Conservation (phyloP, 495 filamentous ascomycete species). For the Rostrohypoxylon terebratum region DNA sequence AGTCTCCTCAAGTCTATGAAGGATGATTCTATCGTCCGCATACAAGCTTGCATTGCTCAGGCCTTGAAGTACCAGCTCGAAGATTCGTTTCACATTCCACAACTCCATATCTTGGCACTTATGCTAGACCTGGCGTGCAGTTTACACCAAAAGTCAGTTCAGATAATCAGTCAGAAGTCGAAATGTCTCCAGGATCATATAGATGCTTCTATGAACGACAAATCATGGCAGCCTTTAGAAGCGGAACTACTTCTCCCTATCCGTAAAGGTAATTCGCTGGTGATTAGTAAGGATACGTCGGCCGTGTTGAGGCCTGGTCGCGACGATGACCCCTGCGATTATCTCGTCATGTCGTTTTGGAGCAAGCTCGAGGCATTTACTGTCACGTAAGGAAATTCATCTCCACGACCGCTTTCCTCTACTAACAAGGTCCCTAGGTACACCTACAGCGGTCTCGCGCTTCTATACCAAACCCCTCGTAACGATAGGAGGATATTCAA, state of each 20-base stretch:
- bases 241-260: slow-evolving; percentile 83
- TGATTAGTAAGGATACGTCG: slow-evolving; percentile 71
- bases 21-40: slow-evolving; percentile 80
- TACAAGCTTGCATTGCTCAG: slow-evolving; percentile 84
- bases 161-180: slow-evolving; percentile 75
- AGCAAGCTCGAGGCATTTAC: slow-evolving; percentile 62
- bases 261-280: slow-evolving; percentile 74
- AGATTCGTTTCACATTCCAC: slow-evolving; percentile 73
- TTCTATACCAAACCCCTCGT: slow-evolving; percentile 70
- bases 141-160: slow-evolving; percentile 68
- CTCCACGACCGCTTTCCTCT: background rate
- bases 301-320: slow-evolving; percentile 63
- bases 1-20: slow-evolving; percentile 76
- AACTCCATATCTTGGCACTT: slow-evolving; percentile 76
- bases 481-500: slow-evolving; percentile 68
- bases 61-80: slow-evolving; percentile 82
- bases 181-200: slow-evolving; percentile 75
- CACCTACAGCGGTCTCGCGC: slow-evolving; percentile 75
- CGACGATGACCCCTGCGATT: slow-evolving; percentile 54
- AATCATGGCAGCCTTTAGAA: slow-evolving; percentile 68
- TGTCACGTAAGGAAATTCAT: slow-evolving; percentile 56
- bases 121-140: slow-evolving; percentile 87
- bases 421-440: slow-evolving; percentile 48
- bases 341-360: slow-evolving; percentile 63
- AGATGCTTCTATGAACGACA: slow-evolving; percentile 68